These are phyloP conservation scores for Annulohypoxylon moriforme DNA, from an alignment of 495 filamentous ascomycete species.

Conservation along the genomic window DNA sequence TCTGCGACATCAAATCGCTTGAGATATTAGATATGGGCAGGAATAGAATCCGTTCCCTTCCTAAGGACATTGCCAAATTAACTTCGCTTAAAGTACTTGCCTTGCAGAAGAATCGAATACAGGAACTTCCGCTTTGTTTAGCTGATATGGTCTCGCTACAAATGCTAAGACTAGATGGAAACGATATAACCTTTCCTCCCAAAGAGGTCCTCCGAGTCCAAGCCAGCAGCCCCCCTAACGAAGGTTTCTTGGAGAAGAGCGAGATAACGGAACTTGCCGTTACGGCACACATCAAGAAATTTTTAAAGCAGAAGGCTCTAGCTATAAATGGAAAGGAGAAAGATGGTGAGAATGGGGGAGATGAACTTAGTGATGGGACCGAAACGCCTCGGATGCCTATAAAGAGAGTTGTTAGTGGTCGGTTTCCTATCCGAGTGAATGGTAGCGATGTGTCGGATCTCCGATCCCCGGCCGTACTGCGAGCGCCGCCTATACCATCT, in stretches of 20 bases:
- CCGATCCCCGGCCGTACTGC: conserved; percentile 72
- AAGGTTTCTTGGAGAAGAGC: conserved; percentile 58
- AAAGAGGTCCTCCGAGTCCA: conserved; percentile 65
- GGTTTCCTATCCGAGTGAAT: conserved; percentile 87
- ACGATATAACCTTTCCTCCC: conserved; percentile 79
- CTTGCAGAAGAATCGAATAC: conserved; percentile 85
- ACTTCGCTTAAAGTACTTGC: conserved; percentile 81
- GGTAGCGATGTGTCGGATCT: conserved; percentile 64
- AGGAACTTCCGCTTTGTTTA: conserved; percentile 81
- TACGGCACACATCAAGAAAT: conserved; percentile 80
- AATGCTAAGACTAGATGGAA: conserved; percentile 87
- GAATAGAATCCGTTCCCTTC: conserved; percentile 82
- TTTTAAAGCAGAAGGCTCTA: conserved; percentile 69
- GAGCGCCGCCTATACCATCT: conserved; percentile 76
- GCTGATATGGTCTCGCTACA: conserved; percentile 90
- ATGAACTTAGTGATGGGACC: conserved; percentile 70
- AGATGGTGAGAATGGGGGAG: conserved; percentile 72
- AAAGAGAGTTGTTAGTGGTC: conserved; percentile 76
- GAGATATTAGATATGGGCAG: conserved; percentile 92
- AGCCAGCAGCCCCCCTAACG: conserved; percentile 57
- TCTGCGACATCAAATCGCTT: conserved; percentile 84
- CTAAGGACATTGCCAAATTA: conserved; percentile 81
- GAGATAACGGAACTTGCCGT: conserved; percentile 71
- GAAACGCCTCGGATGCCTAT: conserved; percentile 80
- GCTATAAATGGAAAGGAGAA: conserved; percentile 58